These are phyloP conservation scores for Colletotrichum eremochloae DNA, from an alignment of 2,329 filamentous ascomycete genomes.

Conservation along the genomic window DNA sequence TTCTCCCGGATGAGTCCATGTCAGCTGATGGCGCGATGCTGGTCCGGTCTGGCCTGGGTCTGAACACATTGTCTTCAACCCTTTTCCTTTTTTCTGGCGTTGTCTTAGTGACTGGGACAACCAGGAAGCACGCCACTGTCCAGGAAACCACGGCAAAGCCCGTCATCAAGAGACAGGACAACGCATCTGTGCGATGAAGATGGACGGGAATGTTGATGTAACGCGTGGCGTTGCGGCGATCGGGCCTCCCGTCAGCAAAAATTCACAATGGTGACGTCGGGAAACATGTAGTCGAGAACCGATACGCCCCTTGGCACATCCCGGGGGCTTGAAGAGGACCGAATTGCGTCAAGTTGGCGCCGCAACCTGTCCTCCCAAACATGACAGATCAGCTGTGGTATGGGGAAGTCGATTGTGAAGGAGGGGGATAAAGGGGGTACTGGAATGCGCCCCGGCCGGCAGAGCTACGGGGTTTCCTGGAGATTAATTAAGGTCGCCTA, in stretches of 20 bases:
- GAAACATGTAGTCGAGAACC: too few relatives aligned
- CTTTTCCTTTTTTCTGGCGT: neutral
- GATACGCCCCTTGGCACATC: slow-evolving; percentile 4
- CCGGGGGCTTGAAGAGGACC: neutral
- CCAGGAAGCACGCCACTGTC: neutral
- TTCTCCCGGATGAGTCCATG: neutral
- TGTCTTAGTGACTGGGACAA: slow-evolving; percentile 15
- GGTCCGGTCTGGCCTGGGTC: neutral
- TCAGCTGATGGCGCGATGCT: neutral
- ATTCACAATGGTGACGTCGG: slow-evolving; percentile 3
- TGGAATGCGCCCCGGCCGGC: slow-evolving; percentile 29
- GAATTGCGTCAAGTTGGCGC: neutral
- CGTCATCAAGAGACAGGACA: slow-evolving; percentile 4
- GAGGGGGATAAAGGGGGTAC: slow-evolving; percentile 8
- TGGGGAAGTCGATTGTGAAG: neutral
- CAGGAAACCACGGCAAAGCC: neutral
- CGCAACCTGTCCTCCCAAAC: neutral
- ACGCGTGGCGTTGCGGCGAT: neutral
- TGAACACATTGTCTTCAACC: slow-evolving; percentile 4
- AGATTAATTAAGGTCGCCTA: slow-evolving; percentile 31
- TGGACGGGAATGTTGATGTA: slow-evolving; percentile 1
- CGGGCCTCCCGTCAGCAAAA: neutral
- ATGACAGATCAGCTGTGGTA: slow-evolving; percentile 1
- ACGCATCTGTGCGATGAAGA: neutral
- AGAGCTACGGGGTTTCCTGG: slow-evolving; percentile 32